phyloP scores from a whole-genome alignment of 768 basidiomycete species.

The Trametes cinnabarina region DNA sequence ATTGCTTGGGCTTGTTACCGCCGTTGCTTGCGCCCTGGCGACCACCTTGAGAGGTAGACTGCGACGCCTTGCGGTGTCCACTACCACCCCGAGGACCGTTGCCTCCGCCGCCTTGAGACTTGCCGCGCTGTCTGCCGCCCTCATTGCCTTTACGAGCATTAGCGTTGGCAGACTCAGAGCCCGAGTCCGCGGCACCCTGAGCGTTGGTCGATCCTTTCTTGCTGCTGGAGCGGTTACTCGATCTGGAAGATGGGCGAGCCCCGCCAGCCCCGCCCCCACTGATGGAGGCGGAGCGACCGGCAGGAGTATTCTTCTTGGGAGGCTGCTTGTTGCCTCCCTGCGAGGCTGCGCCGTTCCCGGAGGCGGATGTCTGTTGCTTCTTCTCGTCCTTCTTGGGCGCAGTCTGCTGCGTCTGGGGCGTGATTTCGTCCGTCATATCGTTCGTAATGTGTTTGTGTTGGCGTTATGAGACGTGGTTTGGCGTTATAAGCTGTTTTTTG shows the following conservation, averaged over 20 bases:
- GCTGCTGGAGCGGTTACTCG: constrained; percentile 59
- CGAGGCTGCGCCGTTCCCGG: constrained; percentile 22
- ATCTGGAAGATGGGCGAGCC: constrained; percentile 60
- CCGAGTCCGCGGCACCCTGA: constrained; percentile 55
- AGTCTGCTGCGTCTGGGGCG: constrained; percentile 47
- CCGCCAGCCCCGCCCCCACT: constrained; percentile 35
- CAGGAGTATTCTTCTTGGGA: constrained; percentile 48
- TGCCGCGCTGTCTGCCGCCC: constrained; percentile 31
- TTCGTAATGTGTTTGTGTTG: constrained; percentile 54
- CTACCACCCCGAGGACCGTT: constrained; percentile 41
- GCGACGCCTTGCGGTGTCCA: constrained; percentile 53
- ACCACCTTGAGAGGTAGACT: constrained; percentile 56
- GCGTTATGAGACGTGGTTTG: constrained; percentile 40
- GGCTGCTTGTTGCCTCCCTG: constrained; percentile 46
- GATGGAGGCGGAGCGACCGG: constrained; percentile 18
- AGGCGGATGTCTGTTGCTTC: constrained; percentile 46
- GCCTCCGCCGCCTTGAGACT: constrained; percentile 37
- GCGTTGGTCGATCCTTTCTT: constrained; percentile 25
- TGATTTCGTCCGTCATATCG: constrained; percentile 85
- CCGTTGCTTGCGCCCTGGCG: constrained; percentile 45
- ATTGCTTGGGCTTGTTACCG: constrained; percentile 33
- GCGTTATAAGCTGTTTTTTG: constrained; percentile 45
- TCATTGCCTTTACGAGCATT: constrained; percentile 61
- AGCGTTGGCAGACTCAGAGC: constrained; percentile 66
- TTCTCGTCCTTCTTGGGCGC: constrained; percentile 71